Base-by-base conservation (phyloP, 2,329 filamentous ascomycete genomes). In the Akanthomyces uredinophilus region DNA sequence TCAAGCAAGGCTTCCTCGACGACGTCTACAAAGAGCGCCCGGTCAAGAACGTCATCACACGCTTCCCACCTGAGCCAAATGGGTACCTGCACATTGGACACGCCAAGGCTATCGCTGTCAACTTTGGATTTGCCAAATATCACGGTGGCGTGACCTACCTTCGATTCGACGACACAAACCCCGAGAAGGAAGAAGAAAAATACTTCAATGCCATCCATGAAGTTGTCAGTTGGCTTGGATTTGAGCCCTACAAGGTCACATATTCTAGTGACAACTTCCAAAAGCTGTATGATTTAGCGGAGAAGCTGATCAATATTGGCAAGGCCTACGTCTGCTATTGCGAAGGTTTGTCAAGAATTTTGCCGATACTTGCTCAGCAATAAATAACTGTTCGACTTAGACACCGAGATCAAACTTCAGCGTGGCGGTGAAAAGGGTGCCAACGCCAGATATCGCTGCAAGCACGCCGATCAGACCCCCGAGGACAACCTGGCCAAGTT, bases 11-110 rank as follows among this genome's bases (percentile, higher is more conserved):
- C 43, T 93, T 92, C 76, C 81, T 93, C 41, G 80, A 83, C 55
- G 85, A 88, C 4, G 88, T 93, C 32, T 90, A 87, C 76, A 83
- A 87, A 64, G 83, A 88, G 74, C 82, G 86, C 52, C 87, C 87
- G 2, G 78, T 80, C 49, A 83, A 83, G 66, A 76, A 79, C 14
- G 86, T 88, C n/a, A 75, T 87, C 53, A 92, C 89, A 4, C 86
- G 90, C 67, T 93, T 94, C 71, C 90, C 90, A 2, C 90, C 90
- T n/a, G 90, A 93, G 76, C 95, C 94, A 53, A 98, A 98, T 74
- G 95, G 94, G 58, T 97, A 89, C 73, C 84, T 97, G 13, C 93
- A 97, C 72, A 90, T 98, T 68, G 94, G 94, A 22, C 95, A 98
- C 73, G 90, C 90, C 66, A 98, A 98, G 79, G 94, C 95, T 22